Evolutionary conservation across 306 rosid species (phyloP), one percentile per base, ranked within the genome.

Genomic region (Fagus crenata): DNA sequence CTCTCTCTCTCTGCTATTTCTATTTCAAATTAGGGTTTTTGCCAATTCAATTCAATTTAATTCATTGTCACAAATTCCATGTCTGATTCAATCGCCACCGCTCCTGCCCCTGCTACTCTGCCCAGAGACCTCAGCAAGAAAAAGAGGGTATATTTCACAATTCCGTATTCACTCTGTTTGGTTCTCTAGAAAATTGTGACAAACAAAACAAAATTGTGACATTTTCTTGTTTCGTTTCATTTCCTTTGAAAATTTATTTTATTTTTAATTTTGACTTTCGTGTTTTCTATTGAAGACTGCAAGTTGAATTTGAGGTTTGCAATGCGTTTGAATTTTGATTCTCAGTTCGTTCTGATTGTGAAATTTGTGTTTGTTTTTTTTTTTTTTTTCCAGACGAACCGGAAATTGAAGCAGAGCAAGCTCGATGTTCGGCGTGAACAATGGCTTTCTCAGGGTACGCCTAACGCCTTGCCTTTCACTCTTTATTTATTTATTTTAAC

Each of bases 371-470:
- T 9, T 4, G 2, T 28, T 18, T 36, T 6, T 1, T 41, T 35
- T 43, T 73, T 32, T 3, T 67, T 69, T 72, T 43, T 43, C 53
- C 83, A 89, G 92, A 68, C 81, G 32, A 86, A 85, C 77, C 75
- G 89, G 7, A 89, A 86, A 85, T 55, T 89, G 90, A 89, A 87
- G 86, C 93, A 85, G 82, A 83, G 84, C 76, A 89, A 89, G 87
- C 86, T 87, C 82, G 93, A 89, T 53, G 93, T 87, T 85, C 83
- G 90, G 75, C 90, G 89, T 2, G 89, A 89, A 51, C 93, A 89
- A 80, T 89, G 90, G 89, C 93, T 89, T 75, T 87, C 90, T 72
- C 83, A 84, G 81, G 89, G 93, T 89, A 71, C 59, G 15, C 46
- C 11, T 46, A 0, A 14, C 51, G 28, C 69, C 11, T 73, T 49